A percentile compares a stretch with the other conserved stretches of the same genome.
Conservation (phyloP, 768 basidiomycete species). For the Pilatotrama ljubarskyi region DNA sequence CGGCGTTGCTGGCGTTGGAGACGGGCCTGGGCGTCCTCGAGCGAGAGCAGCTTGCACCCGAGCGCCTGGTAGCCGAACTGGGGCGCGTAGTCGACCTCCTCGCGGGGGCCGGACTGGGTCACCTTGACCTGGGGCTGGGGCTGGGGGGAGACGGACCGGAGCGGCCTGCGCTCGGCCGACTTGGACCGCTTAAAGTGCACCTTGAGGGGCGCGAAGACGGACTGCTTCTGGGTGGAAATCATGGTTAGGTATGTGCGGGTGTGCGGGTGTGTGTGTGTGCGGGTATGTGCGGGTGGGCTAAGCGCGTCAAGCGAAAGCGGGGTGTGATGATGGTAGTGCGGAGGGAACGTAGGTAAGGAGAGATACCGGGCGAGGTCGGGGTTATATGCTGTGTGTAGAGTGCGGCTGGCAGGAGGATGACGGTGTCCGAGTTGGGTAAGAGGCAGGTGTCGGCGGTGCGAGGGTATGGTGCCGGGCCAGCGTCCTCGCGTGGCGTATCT, state of each 20-base stretch:
- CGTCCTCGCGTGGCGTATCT: no score
- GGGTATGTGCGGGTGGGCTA: neutral
- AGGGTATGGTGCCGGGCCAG: no score
- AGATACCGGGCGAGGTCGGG: no score
- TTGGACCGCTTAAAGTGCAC: neutral
- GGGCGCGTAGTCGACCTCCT: neutral
- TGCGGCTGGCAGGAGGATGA: no score
- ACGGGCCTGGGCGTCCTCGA: constrained; percentile 7
- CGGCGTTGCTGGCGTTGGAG: constrained; percentile 7
- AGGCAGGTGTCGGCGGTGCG: no score
- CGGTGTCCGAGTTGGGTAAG: no score
- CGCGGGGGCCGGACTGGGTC: neutral
- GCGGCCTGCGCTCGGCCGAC: constrained; percentile 3
- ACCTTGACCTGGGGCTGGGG: neutral
- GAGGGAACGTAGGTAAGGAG: no score
- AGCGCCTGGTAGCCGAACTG: constrained; percentile 26
- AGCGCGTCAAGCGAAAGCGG: no score
- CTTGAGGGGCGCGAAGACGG: constrained; percentile 1
- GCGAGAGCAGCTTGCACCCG: constrained; percentile 21
- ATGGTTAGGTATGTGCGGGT: neutral
- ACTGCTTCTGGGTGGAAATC: neutral
- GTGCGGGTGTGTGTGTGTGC: neutral
- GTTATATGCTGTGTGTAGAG: no score
- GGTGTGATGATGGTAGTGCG: no score
- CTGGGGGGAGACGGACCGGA: neutral